phyloP scores from a whole-genome alignment of 2,329 filamentous ascomycete genomes.

The Chaetomium strumarium region DNA sequence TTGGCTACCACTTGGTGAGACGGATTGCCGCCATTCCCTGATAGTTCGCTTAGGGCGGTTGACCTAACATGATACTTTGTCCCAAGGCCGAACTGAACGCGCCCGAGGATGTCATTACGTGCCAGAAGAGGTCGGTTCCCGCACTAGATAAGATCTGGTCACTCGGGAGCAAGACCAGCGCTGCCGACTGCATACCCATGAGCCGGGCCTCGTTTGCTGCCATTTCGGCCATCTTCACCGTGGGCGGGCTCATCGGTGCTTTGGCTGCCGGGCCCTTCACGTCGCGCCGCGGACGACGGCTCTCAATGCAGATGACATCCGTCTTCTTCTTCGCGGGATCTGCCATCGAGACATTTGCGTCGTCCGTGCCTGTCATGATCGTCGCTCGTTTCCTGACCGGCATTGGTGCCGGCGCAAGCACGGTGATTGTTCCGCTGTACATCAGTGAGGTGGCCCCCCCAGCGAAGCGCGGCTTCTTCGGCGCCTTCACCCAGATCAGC shows the following conservation, averaged over 20 bases:
- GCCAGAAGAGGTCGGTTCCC: conserved; percentile 52
- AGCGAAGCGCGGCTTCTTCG: conserved; percentile 70
- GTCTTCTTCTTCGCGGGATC: conserved; percentile 73
- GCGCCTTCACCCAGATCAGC: conserved; percentile 81
- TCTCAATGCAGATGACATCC: conserved; percentile 71
- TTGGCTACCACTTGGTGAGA: conserved; percentile 83
- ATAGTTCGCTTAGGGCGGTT: not conserved
- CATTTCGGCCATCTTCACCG: conserved; percentile 83
- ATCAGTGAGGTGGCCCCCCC: conserved; percentile 86
- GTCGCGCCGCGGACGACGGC: conserved; percentile 66
- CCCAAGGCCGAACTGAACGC: conserved; percentile 85
- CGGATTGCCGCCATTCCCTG: not conserved
- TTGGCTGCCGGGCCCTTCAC: conserved; percentile 74
- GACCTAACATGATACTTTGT: conserved; percentile 12
- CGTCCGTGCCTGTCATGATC: conserved; percentile 60
- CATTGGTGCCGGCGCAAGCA: conserved; percentile 77
- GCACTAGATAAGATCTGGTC: conserved; percentile 18
- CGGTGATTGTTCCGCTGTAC: conserved; percentile 91
- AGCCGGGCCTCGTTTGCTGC: conserved; percentile 72
- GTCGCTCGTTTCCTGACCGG: conserved; percentile 75
- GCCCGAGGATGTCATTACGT: conserved; percentile 88
- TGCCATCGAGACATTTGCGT: conserved; percentile 65
- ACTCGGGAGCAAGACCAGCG: conserved; percentile 23
- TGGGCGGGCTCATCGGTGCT: conserved; percentile 82
- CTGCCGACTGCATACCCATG: conserved; percentile 87